Evolutionary conservation across 2,329 filamentous ascomycete species (phyloP).

Genomic region (Neopestalotiopsis rosae): DNA sequence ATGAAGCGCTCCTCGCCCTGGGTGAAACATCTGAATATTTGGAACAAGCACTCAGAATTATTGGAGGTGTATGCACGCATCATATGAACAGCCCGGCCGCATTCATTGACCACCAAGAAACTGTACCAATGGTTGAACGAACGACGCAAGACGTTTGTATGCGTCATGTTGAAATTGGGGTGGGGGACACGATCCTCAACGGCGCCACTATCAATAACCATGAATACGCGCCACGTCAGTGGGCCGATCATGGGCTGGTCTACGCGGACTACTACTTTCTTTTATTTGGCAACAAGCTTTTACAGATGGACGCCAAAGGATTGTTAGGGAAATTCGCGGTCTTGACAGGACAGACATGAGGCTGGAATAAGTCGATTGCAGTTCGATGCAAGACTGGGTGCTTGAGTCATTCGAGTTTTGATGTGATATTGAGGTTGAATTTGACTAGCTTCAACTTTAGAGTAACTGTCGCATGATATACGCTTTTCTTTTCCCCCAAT

Average conservation of each 20-base stretch:
- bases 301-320: constrained; percentile 20
- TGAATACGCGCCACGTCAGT: constrained; percentile 48
- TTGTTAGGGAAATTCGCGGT: neutral
- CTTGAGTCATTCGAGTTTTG: too few relatives aligned
- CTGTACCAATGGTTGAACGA: constrained; percentile 31
- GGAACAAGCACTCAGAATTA: constrained; percentile 31
- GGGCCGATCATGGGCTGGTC: constrained; percentile 52
- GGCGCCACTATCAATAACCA: constrained; percentile 54
- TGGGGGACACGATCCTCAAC: constrained; percentile 48
- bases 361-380: constrained; percentile 20
- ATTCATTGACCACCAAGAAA: constrained; percentile 20
- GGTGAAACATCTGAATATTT: constrained; percentile 34
- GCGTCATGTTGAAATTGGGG: constrained; percentile 30
- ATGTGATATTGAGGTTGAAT: too few relatives aligned
- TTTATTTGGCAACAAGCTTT: constrained; percentile 47
- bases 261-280: constrained; percentile 56
- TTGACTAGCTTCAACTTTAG: too few relatives aligned
- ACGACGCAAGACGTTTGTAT: constrained; percentile 19
- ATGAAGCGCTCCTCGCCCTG: constrained; percentile 29
- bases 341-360: constrained; percentile 26
- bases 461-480: neutral
- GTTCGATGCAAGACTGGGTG: neutral
- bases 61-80: constrained; percentile 28
- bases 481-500: neutral
- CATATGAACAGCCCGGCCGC: constrained; percentile 30